Evolutionary conservation across 148 eudicot genomes (phyloP).

Genomic region (Vaccinium vitisidaea): DNA sequence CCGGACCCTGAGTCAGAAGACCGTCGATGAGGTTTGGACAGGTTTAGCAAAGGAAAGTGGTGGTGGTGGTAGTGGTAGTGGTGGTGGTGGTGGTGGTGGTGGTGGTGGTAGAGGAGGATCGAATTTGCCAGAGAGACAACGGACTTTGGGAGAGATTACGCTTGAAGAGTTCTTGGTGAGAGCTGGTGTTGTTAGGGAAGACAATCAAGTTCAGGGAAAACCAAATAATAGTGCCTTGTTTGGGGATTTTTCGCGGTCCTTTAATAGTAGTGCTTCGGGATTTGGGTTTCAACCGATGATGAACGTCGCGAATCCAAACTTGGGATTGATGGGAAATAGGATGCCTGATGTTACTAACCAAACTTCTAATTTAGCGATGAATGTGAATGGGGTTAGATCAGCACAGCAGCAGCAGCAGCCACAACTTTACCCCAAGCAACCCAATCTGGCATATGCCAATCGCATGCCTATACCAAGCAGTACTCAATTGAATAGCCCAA

Average conservation of each 20-base stretch:
- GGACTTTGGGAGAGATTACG: conserved; percentile 77
- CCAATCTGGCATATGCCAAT: conserved; percentile 48
- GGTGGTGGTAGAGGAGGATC: conserved; percentile 16
- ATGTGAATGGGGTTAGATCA: conserved; percentile 61
- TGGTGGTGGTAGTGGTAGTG: neutral
- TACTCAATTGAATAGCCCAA: conserved; percentile 47
- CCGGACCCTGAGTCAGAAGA: conserved; percentile 74
- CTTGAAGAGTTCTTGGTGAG: conserved; percentile 82
- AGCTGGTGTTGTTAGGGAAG: conserved; percentile 88
- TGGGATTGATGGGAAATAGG: conserved; percentile 39
- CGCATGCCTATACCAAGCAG: conserved; percentile 42
- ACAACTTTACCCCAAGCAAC: conserved; percentile 63
- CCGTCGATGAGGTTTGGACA: conserved; percentile 86
- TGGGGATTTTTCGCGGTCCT: conserved; percentile 38
- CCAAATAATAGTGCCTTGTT: conserved; percentile 38
- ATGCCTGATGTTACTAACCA: conserved; percentile 41
- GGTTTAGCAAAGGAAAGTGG: conserved; percentile 54
- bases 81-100: neutral
- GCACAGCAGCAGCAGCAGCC: conserved; percentile 44
- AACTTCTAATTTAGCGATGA: conserved; percentile 57
- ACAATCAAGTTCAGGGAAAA: conserved; percentile 40
- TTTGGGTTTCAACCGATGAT: conserved; percentile 54
- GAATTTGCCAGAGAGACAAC: conserved; percentile 48
- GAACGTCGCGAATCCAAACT: neutral
- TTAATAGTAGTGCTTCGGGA: conserved; percentile 32